phyloP scores from a whole-genome alignment of 768 basidiomycete species.

The Cystobasidium onofrii region DNA sequence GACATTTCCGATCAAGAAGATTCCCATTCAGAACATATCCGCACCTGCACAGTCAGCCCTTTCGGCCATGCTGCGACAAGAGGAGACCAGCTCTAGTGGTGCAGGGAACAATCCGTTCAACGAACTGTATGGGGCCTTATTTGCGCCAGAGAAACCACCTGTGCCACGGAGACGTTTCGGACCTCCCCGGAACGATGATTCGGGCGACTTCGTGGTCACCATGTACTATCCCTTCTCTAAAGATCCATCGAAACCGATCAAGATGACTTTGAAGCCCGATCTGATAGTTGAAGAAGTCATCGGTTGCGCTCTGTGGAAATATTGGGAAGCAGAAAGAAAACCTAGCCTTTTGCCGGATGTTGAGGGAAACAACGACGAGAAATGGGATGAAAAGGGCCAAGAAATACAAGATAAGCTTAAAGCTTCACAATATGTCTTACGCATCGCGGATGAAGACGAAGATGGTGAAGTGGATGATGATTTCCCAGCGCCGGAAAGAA shows the following conservation, averaged over 20 bases:
- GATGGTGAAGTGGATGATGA: constrained; percentile 99
- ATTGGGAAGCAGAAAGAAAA: constrained; percentile 78
- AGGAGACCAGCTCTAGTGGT: background rate
- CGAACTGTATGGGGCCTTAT: constrained; percentile 29
- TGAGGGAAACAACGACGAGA: constrained; percentile 27
- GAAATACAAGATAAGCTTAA: constrained; percentile 54
- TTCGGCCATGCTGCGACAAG: constrained; percentile 17
- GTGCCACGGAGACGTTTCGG: background rate
- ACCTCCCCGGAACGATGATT: background rate
- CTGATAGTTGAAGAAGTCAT: constrained; percentile 92
- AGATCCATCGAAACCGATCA: constrained; percentile 60
- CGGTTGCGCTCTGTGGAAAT: constrained; percentile 82
- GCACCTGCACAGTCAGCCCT: constrained; percentile 18
- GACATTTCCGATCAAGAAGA: constrained; percentile 9
- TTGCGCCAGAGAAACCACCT: constrained; percentile 20
- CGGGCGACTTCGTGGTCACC: constrained; percentile 55
- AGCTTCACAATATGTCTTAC: constrained; percentile 80
- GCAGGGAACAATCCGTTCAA: constrained; percentile 31
- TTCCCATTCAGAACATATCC: background rate
- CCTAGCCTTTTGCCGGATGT: constrained; percentile 59
- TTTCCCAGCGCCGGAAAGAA: constrained; percentile 89
- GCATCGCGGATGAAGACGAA: constrained; percentile 93
- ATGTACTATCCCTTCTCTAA: constrained; percentile 78
- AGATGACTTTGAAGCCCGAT: constrained; percentile 70
- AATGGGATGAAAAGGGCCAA: constrained; percentile 53